Base-by-base conservation (phyloP, 306 rosid genomes). In the Gastrolobium villosum region DNA sequence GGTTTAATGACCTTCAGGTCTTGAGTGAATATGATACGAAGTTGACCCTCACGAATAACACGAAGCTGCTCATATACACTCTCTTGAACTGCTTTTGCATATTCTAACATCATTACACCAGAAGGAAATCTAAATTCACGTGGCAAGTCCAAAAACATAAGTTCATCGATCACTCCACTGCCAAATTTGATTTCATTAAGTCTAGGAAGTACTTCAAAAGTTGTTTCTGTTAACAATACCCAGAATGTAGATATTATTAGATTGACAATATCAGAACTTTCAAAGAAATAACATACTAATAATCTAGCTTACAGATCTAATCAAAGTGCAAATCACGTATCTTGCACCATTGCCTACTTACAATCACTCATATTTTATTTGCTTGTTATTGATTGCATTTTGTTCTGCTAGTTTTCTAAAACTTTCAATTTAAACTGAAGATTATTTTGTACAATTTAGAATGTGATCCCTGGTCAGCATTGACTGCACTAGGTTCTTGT, bases 31-130 rank as follows among this genome's bases (percentile, higher is more conserved):
- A 93, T 63, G 31, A 96, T 85, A 13, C 98, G 99, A 77, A 96
- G 99, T 75, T 87, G 98, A 79, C 99, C 99, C 88, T 93, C 99
- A 5, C 96, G 99, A 81, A 93, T 92, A 85, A 96, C 98, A 35
- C 98, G 99, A 93, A n/a, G 97, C 65, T 96, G 99, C 88, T 96
- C 98, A 15, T 96, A 91, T 31, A 96, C 94, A 59, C 98, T 90
- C 84, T 93, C 99, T 86, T 96, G 96, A 78, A 96, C 96, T 10
- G 96, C 98, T 84, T 96, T 96, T 45, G 84, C 89, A 83, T 90
- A 96, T 78, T 96, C 99, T 89, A 96, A 75, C 94, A 90, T 83
- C 99, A 96, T 91, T 14, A 79, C 32, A 65, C 98, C 97, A 60
- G 98, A 89, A 26, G 91, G 31, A 85, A 86, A 90, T 83, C 93